phyloP scores from a whole-genome alignment of 106 monocot species.

The Iris macrosiphon region DNA sequence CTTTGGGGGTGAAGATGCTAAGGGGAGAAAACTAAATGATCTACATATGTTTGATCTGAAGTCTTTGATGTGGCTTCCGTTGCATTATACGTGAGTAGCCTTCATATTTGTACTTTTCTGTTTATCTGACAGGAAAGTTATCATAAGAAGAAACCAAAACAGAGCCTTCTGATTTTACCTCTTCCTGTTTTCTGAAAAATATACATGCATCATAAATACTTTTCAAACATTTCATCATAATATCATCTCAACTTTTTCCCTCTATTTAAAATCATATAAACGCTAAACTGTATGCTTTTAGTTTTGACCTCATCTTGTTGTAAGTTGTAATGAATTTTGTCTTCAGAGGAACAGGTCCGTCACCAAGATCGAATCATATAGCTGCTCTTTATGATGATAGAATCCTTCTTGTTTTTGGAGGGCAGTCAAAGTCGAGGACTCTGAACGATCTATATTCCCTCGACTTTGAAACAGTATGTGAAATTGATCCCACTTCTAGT shows the following conservation, averaged over 20 bases:
- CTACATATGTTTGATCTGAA: conserved; percentile 99
- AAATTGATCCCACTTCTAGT: neutral
- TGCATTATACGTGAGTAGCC: conserved; percentile 79
- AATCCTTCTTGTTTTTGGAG: conserved; percentile 84
- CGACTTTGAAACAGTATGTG: conserved; percentile 92
- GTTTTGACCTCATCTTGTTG: no score
- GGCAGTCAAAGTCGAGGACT: conserved; percentile 82
- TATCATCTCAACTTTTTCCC: no score
- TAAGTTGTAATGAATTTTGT: neutral
- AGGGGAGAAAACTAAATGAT: conserved; percentile 79
- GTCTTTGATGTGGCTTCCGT: conserved; percentile 89
- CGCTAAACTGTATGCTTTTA: no score
- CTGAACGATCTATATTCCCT: conserved; percentile 93
- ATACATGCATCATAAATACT: no score
- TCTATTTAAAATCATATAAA: no score
- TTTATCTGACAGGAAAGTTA: no score
- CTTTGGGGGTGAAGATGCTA: conserved; percentile 85
- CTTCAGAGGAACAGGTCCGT: conserved; percentile 79
- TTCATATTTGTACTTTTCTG: no score
- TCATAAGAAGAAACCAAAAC: no score
- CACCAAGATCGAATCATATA: conserved; percentile 80
- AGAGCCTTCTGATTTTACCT: no score
- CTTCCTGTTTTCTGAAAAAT: no score
- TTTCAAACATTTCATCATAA: no score
- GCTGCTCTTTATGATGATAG: conserved; percentile 80